Conservation (phyloP, 345 rosid species). For the Aethionema arabicum region DNA sequence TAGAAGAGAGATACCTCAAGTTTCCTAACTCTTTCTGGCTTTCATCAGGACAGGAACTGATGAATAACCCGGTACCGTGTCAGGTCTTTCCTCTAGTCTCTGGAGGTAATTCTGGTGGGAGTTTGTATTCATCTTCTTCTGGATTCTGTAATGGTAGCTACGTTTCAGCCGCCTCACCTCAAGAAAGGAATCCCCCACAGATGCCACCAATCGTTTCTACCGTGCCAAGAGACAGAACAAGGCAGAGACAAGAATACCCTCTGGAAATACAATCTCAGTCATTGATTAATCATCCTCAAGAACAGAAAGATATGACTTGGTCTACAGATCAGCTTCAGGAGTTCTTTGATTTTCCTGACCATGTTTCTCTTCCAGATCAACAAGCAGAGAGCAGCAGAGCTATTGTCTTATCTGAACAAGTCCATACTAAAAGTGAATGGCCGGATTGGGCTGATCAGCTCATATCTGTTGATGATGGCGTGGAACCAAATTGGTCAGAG, state of each 20-base stretch:
- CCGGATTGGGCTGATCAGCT: constrained; percentile 67
- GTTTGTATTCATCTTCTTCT: too few species aligned
- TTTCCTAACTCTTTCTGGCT: constrained; percentile 43
- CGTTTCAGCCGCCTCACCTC: constrained; percentile 33
- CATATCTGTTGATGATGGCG: constrained; percentile 59
- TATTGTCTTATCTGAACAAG: constrained; percentile 43
- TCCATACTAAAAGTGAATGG: constrained; percentile 51
- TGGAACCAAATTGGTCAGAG: constrained; percentile 68
- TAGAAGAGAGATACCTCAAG: constrained; percentile 41
- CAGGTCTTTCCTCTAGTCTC: constrained; percentile 45
- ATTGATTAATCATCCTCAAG: constrained; percentile 38
- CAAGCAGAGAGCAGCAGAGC: constrained; percentile 46
- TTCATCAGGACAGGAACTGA: constrained; percentile 48
- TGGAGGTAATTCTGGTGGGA: constrained; percentile 28
- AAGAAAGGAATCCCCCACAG: constrained; percentile 45
- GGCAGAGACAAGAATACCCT: constrained; percentile 31
- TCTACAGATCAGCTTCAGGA: constrained; percentile 48
- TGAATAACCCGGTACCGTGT: constrained; percentile 39
- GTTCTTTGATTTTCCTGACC: constrained; percentile 50
- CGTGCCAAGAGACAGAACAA: constrained; percentile 35
- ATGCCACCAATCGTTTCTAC: constrained; percentile 44
- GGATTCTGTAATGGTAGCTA: constrained; percentile 37
- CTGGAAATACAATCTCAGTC: constrained; percentile 41
- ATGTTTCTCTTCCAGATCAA: constrained; percentile 39
- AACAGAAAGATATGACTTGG: constrained; percentile 55